These are phyloP conservation scores for Aspergillus sp. DNA, from an alignment of 2,329 filamentous ascomycete genomes.

Conservation along the genomic window DNA sequence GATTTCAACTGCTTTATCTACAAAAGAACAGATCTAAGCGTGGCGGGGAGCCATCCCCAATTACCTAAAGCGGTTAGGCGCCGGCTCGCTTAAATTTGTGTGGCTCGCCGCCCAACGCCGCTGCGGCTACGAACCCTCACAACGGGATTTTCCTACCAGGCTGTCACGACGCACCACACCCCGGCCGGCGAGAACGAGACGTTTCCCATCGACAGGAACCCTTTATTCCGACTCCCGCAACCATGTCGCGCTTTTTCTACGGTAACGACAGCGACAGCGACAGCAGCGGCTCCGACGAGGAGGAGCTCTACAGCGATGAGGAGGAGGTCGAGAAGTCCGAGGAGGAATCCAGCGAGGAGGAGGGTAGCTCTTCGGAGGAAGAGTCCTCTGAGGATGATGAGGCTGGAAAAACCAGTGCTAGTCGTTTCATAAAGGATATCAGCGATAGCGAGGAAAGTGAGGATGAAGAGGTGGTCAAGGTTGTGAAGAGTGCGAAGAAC, in stretches of 20 bases:
- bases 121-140: conserved; percentile 28
- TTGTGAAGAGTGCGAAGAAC: conserved; percentile 97
- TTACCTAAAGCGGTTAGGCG: conserved; percentile 37
- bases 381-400: conserved; percentile 38
- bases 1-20: too few relatives aligned
- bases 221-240: conserved; percentile 38
- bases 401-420: conserved; percentile 67
- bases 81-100: conserved; percentile 48
- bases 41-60: conserved; percentile 8
- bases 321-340: conserved; percentile 63
- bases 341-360: conserved; percentile 56
- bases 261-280: conserved; percentile 94
- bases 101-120: conserved; percentile 32
- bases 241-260: conserved; percentile 96
- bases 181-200: conserved; percentile 23
- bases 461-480: conserved; percentile 79
- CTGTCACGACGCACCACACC: conserved; percentile 16
- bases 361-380: conserved; percentile 52
- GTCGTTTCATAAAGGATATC: conserved; percentile 77
- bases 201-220: conserved; percentile 20
- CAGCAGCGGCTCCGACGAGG: conserved; percentile 88
- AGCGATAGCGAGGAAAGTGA: conserved; percentile 79
- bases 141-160: conserved; percentile 25
- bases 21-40: not conserved
- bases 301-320: conserved; percentile 85